Base-by-base conservation (phyloP, 768 basidiomycete genomes). In the Naganishia vaughanmartiniae region DNA sequence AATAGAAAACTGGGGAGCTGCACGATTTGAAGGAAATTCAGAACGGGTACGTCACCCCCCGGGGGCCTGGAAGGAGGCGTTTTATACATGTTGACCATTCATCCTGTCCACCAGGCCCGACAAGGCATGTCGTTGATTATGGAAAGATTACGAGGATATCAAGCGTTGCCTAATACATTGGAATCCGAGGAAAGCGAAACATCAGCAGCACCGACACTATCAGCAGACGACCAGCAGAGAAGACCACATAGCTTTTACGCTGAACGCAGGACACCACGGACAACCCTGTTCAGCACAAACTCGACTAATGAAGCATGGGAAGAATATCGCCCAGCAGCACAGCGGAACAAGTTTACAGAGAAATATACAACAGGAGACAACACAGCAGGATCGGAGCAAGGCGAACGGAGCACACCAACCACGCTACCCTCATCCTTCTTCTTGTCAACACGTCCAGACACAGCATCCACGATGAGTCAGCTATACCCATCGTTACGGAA, bases 1-100 rank as follows among this genome's bases (percentile, higher is more conserved):
- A 70, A 93, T 95, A 55, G 93, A 96, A 81, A 90, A 83, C 67
- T 91, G 92, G 74, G 93, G 92, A 24, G 81, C 93, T 65, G 87
- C 87, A 14, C 87, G 87, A 72, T 93, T 95, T 83, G 92, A 93
- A 80, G 87, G 89, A 21, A 91, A 96, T 77, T 84, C 94, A 60
- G 91, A 94, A 81, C 85, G 87, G 76, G 93, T 89, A 78, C 66
- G 88, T 82, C 26, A 56, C 45, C 15, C 58, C 30, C 63, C 31
- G 51, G 66, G 42, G 65, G 51, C 33, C 17, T 19, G 51, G 48
- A 4, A 4, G 19, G 14, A 26, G 5, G 17, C 21, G 17, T 4
- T 6, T 15, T 17, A 12, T 72, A 70, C 34, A 34, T n/a, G 9
- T 34, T 66, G 33, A 34, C 15, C 26, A n/a, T 31, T 36, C 45